Conservation (phyloP, 345 rosid genomes). For the Angophora floribunda region DNA sequence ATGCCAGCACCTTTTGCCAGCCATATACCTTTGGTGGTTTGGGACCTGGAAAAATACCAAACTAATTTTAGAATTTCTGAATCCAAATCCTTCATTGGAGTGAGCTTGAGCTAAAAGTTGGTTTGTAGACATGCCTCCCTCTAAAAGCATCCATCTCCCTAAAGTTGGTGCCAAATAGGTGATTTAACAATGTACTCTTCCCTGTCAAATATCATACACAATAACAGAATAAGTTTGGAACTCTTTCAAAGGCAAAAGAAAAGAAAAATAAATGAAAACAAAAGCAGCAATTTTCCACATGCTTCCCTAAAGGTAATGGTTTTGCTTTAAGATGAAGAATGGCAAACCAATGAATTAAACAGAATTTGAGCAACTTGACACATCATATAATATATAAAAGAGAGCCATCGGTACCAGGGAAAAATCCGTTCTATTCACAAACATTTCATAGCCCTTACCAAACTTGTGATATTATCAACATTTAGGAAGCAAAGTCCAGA, state of each 20-base stretch:
- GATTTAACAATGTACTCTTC: slow-evolving; percentile 89
- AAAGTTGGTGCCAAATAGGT: slow-evolving; percentile 86
- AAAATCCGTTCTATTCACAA: neutral
- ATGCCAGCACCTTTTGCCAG: slow-evolving; percentile 78
- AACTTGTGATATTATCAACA: neutral
- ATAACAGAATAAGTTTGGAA: neutral
- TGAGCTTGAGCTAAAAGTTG: neutral
- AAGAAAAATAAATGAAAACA: neutral
- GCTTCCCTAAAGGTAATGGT: neutral
- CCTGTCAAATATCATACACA: slow-evolving; percentile 33
- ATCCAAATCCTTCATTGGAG: neutral
- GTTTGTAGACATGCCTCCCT: slow-evolving; percentile 60
- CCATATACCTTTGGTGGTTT: slow-evolving; percentile 99
- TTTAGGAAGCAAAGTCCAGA: neutral
- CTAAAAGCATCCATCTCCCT: slow-evolving; percentile 98
- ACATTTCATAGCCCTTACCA: neutral
- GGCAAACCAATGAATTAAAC: neutral
- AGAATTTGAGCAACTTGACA: neutral
- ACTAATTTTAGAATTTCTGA: neutral
- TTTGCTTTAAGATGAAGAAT: neutral
- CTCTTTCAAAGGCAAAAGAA: neutral
- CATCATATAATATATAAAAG: too few species aligned
- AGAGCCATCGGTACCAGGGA: neutral
- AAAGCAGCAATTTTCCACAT: neutral
- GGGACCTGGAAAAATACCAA: slow-evolving; percentile 40